Base-by-base conservation (phyloP, 139 green algal genomes). In the Coelastrella sp. region DNA sequence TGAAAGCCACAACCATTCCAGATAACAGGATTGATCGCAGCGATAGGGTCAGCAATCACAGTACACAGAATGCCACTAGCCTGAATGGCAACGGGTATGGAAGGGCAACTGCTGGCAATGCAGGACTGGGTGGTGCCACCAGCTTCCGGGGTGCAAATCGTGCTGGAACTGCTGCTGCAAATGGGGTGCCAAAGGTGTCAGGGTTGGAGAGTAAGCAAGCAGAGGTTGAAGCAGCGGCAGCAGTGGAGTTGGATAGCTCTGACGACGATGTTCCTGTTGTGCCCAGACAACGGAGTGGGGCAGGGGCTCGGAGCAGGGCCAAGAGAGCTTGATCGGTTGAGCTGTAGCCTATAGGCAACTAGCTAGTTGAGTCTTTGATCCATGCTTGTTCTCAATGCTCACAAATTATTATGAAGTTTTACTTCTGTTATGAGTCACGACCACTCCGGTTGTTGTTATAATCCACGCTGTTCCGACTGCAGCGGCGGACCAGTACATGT, bases 271-370 rank as follows among this genome's bases (percentile, higher is more conserved):
- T 58, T 22, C 22, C 58, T n/a, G 22, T 7, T 59, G 74, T 80
- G 22, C 7, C 59, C 73, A 76, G 81, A 58, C 86, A 90, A 47
- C 86, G 59, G 19, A 57, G 58, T 68, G 86, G 20, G 5, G 57
- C 86, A 19, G 75, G 76, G 3, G n/a, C 59, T 32, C 74, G 82
- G 3, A 84, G 73, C 74, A 75, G 86, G n/a, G 4, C 73, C 14
- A 77, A 58, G 5, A 77, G 73, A 84, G 75, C 73, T 54, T 82
- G 57, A 80, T n/a, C 23, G 3, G 22, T 57, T 57, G 13, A 80
- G 74, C 57, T 47, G 32, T 47, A 47, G 32, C 32, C 32, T 47
- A 47, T 47, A 47, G 32, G 32, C 32, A 47, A 47, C 32, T 47
- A 47, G 32, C 32, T 47, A 47, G 32, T n/a, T n/a, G n/a, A n/a